Evolutionary conservation across 345 rosid genomes (phyloP).

Genomic region (Angophora floribunda): DNA sequence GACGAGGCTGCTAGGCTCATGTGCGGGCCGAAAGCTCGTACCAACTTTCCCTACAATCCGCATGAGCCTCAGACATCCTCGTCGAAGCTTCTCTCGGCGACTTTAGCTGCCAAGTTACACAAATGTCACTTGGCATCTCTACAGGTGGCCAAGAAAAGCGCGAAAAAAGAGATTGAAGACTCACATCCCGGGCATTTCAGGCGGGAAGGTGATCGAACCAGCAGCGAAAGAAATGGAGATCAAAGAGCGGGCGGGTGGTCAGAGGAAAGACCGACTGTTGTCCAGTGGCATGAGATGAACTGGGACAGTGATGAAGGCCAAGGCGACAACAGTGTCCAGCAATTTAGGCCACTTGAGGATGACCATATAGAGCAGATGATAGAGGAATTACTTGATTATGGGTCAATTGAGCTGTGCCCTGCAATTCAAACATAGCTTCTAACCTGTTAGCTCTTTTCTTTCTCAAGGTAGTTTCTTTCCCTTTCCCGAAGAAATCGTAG

Average conservation of each 20-base stretch:
- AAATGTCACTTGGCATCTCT: constrained; percentile 57
- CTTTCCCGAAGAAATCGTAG: neutral
- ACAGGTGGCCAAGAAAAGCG: constrained; percentile 25
- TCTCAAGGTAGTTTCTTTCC: neutral
- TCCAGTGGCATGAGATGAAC: constrained; percentile 14
- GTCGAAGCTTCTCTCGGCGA: constrained; percentile 53
- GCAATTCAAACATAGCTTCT: constrained; percentile 4
- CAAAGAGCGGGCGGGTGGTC: neutral
- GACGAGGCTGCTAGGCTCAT: constrained; percentile 75
- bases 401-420: constrained; percentile 45
- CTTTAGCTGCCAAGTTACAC: constrained; percentile 55
- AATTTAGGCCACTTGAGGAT: constrained; percentile 43
- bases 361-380: constrained; percentile 74
- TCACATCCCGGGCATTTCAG: neutral
- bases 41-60: constrained; percentile 56
- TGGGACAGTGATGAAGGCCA: constrained; percentile 12
- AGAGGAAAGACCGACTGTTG: neutral
- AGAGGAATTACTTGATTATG: constrained; percentile 53
- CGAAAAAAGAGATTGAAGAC: constrained; percentile 6
- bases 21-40: constrained; percentile 59
- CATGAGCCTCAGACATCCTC: constrained; percentile 38
- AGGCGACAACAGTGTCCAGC: neutral
- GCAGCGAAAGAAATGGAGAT: neutral
- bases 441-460: neutral
- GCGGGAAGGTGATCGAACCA: neutral